phyloP scores from a whole-genome alignment of 108 stramenopile species.

The Bacterosira constricta region DNA sequence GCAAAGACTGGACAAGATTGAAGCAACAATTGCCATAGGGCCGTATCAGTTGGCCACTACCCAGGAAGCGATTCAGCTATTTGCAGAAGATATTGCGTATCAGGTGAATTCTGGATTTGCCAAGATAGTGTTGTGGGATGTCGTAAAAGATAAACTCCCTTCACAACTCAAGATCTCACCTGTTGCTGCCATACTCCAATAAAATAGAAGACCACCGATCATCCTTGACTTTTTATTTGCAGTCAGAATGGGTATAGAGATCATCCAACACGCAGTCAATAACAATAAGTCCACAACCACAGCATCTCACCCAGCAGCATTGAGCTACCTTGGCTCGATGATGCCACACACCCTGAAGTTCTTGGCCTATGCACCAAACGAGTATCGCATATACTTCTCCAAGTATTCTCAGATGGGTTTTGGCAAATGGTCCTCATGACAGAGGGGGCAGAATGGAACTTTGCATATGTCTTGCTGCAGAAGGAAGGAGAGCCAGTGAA shows the following conservation, averaged over 20 bases:
- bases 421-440: background rate
- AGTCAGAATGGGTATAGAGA: background rate
- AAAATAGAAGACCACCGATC: background rate
- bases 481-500: background rate
- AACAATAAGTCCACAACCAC: background rate
- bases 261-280: background rate
- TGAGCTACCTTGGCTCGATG: background rate
- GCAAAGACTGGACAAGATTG: constrained; percentile 5
- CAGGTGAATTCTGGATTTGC: background rate
- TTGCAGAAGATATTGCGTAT: background rate
- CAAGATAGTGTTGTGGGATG: constrained; percentile 4
- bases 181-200: background rate
- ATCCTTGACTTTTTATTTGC: background rate
- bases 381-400: background rate
- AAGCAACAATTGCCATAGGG: background rate
- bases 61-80: background rate
- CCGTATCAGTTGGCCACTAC: background rate
- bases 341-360: background rate
- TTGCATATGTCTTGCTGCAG: constrained; percentile 1
- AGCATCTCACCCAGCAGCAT: background rate
- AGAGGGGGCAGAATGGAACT: constrained; percentile 1
- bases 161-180: background rate
- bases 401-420: constrained; percentile 7
- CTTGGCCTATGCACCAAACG: background rate
- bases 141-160: background rate